phyloP scores from a whole-genome alignment of 2,329 filamentous ascomycete genomes.

The Alternaria arborescens region DNA sequence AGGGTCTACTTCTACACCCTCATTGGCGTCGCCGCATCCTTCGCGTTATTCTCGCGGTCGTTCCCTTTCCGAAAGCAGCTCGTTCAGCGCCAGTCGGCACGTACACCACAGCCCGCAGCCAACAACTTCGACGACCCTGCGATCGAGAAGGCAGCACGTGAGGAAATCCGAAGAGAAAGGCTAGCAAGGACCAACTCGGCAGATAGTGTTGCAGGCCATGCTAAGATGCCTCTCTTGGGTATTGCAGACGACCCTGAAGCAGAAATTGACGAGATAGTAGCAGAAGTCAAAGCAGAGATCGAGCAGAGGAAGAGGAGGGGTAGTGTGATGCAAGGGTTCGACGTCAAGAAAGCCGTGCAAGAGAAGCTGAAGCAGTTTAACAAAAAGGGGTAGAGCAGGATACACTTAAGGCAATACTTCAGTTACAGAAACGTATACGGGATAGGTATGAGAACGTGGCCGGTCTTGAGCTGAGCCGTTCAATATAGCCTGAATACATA shows the following conservation, averaged over 20 bases:
- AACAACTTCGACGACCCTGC: constrained; percentile 33
- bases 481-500: constrained; percentile 6
- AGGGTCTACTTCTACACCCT: constrained; percentile 90
- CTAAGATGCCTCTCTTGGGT: constrained; percentile 73
- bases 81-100: constrained; percentile 43
- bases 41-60: constrained; percentile 82
- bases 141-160: constrained; percentile 45
- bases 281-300: constrained; percentile 77
- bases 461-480: background rate
- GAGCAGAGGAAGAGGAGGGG: constrained; percentile 64
- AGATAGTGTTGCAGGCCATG: constrained; percentile 57
- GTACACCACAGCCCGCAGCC: constrained; percentile 29
- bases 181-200: constrained; percentile 63
- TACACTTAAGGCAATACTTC: background rate
- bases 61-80: constrained; percentile 66
- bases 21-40: constrained; percentile 69
- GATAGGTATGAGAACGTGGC: background rate
- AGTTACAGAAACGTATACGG: background rate
- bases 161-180: constrained; percentile 45
- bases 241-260: constrained; percentile 77
- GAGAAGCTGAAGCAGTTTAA: constrained; percentile 48
- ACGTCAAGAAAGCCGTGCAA: constrained; percentile 48
- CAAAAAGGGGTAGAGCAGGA: constrained; percentile 23
- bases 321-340: constrained; percentile 46
- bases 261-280: constrained; percentile 80